Percentiles rank a stretch among this genome's conserved stretches.
Evolutionary conservation across 768 basidiomycete species (phyloP).

Genomic region (Tubosaeta sp.): DNA sequence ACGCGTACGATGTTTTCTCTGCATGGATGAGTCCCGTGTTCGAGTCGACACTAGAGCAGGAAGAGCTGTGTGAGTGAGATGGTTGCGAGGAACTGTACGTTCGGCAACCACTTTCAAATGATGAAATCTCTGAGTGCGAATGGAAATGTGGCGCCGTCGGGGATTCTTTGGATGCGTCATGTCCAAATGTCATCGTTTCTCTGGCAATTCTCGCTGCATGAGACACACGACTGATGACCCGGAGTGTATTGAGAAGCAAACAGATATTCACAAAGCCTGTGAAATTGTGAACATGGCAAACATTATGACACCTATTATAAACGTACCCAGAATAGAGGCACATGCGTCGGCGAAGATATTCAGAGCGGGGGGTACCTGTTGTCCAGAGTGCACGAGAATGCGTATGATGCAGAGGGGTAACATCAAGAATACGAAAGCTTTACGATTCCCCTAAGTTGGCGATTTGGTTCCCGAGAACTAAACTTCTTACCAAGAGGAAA

Average conservation of each 20-base stretch:
- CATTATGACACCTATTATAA: neutral
- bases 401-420: constrained; percentile 55
- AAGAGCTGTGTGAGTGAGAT: constrained; percentile 12
- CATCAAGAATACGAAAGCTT: constrained; percentile 58
- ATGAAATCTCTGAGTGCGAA: neutral
- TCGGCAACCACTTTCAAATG: neutral
- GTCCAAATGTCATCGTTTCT: constrained; percentile 21
- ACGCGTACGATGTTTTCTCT: constrained; percentile 9
- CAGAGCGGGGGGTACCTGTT: constrained; percentile 41
- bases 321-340: constrained; percentile 53
- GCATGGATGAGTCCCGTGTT: constrained; percentile 7
- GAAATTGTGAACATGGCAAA: constrained; percentile 2
- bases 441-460: constrained; percentile 5
- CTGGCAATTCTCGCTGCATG: neutral
- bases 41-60: constrained; percentile 18
- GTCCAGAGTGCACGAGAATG: constrained; percentile 46
- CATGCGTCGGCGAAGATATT: constrained; percentile 49
- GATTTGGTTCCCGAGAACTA: neutral
- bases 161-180: constrained; percentile 21
- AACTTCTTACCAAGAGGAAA: constrained; percentile 51
- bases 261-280: constrained; percentile 61
- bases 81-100: neutral
- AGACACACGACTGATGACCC: constrained; percentile 50
- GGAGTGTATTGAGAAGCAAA: constrained; percentile 67
- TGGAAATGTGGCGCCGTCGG: constrained; percentile 6